Conservation (phyloP, 352 stramenopile genomes). For the Paralagenidium karlingii region DNA sequence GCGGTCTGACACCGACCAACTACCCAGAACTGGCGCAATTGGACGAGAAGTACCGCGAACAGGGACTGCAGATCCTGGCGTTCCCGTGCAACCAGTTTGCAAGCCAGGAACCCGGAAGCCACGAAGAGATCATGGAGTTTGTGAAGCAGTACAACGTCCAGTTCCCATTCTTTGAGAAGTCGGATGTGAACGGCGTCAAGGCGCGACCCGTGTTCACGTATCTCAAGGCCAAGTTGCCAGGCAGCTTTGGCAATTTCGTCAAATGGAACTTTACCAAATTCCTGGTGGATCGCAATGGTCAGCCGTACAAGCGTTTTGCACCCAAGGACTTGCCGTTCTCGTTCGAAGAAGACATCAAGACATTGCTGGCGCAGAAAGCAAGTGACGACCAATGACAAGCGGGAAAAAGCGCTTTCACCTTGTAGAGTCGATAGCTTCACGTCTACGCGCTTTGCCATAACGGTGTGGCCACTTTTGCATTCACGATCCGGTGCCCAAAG, state of each 20-base stretch:
- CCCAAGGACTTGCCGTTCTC: conserved; percentile 50
- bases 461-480: no score
- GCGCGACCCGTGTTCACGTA: conserved; percentile 66
- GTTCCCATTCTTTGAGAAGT: conserved; percentile 55
- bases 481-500: no score
- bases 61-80: conserved; percentile 47
- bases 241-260: conserved; percentile 59
- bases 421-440: no score
- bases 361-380: conserved; percentile 42
- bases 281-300: conserved; percentile 69
- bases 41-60: conserved; percentile 30
- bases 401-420: no score
- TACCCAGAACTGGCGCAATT: conserved; percentile 66
- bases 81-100: conserved; percentile 85
- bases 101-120: conserved; percentile 44
- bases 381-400: no score
- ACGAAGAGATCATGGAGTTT: conserved; percentile 50
- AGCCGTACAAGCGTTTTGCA: conserved; percentile 54
- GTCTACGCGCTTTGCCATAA: no score
- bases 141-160: conserved; percentile 28
- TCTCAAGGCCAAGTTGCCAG: conserved; percentile 59
- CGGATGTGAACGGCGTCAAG: conserved; percentile 78
- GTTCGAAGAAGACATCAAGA: conserved; percentile 70
- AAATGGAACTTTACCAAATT: conserved; percentile 90
- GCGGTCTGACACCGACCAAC: conserved; percentile 62